phyloP scores from a whole-genome alignment of 2,329 filamentous ascomycete genomes.

The Colletotrichum sp. region DNA sequence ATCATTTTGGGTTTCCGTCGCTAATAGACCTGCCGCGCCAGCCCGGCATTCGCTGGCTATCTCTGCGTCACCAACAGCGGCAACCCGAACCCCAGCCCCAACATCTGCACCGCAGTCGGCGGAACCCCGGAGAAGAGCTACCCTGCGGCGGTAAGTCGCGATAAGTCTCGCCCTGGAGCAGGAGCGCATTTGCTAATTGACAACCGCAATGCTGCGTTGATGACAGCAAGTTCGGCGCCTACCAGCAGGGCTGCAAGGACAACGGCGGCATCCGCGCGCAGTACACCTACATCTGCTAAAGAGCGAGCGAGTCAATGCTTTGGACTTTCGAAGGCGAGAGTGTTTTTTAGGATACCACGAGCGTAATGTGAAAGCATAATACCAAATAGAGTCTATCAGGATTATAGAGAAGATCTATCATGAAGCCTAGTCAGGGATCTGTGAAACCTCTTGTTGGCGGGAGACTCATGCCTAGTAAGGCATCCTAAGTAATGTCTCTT shows the following conservation, averaged over 20 bases:
- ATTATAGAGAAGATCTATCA: neutral
- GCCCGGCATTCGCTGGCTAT: neutral
- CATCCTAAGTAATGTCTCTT: rapidly evolving
- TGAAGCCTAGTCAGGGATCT: neutral
- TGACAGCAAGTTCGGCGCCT: neutral
- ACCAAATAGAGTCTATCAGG: neutral
- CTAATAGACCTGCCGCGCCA: neutral
- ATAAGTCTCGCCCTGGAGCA: no score
- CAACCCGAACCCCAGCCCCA: neutral
- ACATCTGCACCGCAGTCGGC: neutral
- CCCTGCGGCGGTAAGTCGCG: neutral
- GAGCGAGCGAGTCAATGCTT: neutral
- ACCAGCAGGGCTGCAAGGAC: neutral
- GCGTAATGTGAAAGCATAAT: neutral
- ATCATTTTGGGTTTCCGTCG: neutral
- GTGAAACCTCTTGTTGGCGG: neutral
- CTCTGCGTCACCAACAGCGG: neutral
- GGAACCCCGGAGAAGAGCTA: neutral
- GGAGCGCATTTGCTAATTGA: neutral
- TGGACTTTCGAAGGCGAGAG: neutral
- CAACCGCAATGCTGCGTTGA: neutral
- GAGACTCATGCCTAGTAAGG: neutral
- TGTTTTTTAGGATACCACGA: neutral
- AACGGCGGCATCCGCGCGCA: neutral
- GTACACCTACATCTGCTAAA: neutral